Evolutionary conservation across 768 basidiomycete genomes (phyloP).

Genomic region (Trametes maxima): DNA sequence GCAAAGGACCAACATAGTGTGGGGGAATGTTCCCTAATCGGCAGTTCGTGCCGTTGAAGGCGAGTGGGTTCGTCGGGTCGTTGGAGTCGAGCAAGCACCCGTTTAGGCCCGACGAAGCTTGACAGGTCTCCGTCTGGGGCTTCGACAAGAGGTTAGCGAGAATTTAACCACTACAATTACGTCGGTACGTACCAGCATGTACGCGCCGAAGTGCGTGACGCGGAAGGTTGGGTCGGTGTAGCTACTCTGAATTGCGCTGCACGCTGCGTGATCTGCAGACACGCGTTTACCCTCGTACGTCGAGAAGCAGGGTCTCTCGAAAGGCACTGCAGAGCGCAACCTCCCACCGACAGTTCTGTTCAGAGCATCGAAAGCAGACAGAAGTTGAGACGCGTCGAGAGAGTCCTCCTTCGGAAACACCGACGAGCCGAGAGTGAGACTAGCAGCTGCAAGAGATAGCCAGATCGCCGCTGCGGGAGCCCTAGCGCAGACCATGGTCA

Average conservation of each 20-base stretch:
- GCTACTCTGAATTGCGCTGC: constrained; percentile 31
- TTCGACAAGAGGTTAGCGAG: constrained; percentile 7
- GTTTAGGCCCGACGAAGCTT: constrained; percentile 37
- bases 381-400: not conserved
- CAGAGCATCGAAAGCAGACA: constrained; percentile 10
- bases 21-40: constrained; percentile 31
- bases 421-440: not conserved
- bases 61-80: constrained; percentile 27
- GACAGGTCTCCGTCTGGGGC: constrained; percentile 61
- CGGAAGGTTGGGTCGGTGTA: constrained; percentile 35
- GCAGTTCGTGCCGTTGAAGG: constrained; percentile 27
- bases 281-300: constrained; percentile 27
- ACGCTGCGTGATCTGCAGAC: constrained; percentile 26
- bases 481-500: not conserved
- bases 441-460: not conserved
- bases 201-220: constrained; percentile 30
- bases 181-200: constrained; percentile 32
- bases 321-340: constrained; percentile 31
- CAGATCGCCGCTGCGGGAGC: not conserved
- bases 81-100: constrained; percentile 51
- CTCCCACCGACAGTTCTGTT: constrained; percentile 36
- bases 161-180: no score
- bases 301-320: constrained; percentile 39
- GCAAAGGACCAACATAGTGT: constrained; percentile 29
- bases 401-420: not conserved